phyloP scores from a whole-genome alignment of 2,329 filamentous ascomycete genomes.

The Diaporthe destruens region DNA sequence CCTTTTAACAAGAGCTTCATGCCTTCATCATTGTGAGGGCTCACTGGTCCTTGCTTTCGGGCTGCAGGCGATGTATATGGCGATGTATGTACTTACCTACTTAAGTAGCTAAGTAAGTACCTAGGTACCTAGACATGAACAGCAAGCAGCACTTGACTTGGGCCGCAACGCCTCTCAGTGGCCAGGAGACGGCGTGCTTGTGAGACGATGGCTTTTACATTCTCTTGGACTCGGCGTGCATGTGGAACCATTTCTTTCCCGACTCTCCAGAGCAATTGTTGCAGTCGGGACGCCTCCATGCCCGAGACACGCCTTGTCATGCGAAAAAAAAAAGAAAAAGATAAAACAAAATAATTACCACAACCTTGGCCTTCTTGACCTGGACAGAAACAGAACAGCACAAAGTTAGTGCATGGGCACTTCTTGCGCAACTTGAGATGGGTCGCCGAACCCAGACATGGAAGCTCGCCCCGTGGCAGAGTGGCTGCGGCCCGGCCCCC shows the following conservation, averaged over 20 bases:
- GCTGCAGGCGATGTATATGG: not conserved
- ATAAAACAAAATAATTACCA: no score
- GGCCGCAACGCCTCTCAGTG: not conserved
- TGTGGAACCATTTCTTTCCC: not conserved
- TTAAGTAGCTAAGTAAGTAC: no score
- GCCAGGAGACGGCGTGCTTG: not conserved
- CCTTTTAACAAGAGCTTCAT: no score
- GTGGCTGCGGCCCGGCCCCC: slow-evolving; percentile 15
- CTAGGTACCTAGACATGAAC: not conserved
- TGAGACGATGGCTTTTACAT: not conserved
- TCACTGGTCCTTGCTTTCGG: no score
- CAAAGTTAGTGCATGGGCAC: not conserved
- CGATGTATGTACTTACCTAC: no score
- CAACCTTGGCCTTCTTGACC: not conserved
- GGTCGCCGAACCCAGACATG: not conserved
- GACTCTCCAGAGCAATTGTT: not conserved
- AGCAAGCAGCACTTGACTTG: no score
- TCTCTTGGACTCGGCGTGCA: not conserved
- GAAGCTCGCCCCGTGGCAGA: not conserved
- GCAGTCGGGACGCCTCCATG: not conserved
- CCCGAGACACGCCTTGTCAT: not conserved
- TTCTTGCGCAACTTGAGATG: not conserved
- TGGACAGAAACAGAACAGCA: not conserved
- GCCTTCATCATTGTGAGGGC: no score
- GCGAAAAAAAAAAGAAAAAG: no score